These are phyloP conservation scores for Simmondsia chinensis DNA, from an alignment of 148 eudicot species.

Conservation along the genomic window DNA sequence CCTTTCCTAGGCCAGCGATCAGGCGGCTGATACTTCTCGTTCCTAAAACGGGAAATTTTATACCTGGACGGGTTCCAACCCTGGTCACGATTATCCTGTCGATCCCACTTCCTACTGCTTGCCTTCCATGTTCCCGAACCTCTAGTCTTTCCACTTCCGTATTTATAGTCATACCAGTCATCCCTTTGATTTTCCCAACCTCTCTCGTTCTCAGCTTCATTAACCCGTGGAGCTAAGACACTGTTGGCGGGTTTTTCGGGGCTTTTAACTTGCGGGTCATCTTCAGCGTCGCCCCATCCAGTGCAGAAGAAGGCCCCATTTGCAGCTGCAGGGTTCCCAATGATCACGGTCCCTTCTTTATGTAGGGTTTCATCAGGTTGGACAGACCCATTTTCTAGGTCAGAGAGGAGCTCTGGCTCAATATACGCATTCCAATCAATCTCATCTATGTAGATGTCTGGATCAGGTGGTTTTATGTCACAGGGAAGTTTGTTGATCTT, in stretches of 20 bases:
- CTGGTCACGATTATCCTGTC: not conserved
- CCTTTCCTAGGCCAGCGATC: no score
- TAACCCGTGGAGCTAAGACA: no score
- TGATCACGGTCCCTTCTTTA: constrained; percentile 27
- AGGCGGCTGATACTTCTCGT: no score
- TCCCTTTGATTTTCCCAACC: not conserved
- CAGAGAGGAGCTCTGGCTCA: constrained; percentile 29
- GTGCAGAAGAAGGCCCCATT: constrained; percentile 15
- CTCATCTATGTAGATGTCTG: constrained; percentile 55
- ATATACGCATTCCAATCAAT: constrained; percentile 44
- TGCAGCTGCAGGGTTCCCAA: constrained; percentile 28
- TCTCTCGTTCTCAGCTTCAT: constrained; percentile 14
- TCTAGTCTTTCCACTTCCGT: constrained; percentile 5
- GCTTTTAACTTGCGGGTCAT: constrained; percentile 11
- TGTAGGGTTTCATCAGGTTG: constrained; percentile 11
- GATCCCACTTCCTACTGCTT: not conserved
- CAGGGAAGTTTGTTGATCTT: constrained; percentile 40
- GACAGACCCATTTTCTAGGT: constrained; percentile 26
- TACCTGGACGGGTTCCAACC: constrained; percentile 29
- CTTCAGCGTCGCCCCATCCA: constrained; percentile 59
- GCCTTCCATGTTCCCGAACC: constrained; percentile 13
- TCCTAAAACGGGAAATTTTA: constrained; percentile 31
- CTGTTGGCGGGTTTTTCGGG: no score
- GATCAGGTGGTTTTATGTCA: constrained; percentile 42
- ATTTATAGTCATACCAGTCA: constrained; percentile 6